Conservation (phyloP, 306 rosid genomes). For the Purshia tridentata region DNA sequence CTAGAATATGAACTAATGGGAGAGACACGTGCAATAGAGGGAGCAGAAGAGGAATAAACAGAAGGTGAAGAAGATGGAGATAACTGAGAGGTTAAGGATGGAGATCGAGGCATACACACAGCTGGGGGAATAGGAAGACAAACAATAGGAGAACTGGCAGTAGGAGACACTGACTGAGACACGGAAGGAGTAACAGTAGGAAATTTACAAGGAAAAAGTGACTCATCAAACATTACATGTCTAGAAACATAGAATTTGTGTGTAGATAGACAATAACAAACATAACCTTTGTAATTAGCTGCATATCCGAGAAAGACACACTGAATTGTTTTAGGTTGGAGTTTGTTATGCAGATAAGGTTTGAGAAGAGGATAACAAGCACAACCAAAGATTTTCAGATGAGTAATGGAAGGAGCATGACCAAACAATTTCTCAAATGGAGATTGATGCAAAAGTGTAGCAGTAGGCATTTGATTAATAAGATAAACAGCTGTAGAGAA, state of each 20-base stretch:
- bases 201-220: not conserved
- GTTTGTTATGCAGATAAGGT: not conserved
- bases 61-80: too few relatives aligned
- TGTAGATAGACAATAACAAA: not conserved
- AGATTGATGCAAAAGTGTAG: not conserved
- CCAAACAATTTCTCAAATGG: not conserved
- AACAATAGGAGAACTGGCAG: too few relatives aligned
- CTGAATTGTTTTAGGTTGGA: not conserved
- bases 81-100: too few relatives aligned
- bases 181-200: not conserved
- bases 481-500: not conserved
- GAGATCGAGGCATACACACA: too few relatives aligned
- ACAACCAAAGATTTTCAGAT: not conserved
- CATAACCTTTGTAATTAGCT: not conserved
- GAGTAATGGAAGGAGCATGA: accelerated
- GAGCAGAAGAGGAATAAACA: too few relatives aligned
- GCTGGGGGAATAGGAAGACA: too few relatives aligned
- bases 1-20: too few relatives aligned
- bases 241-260: not conserved
- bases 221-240: not conserved
- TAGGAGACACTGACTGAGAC: too few relatives aligned
- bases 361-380: not conserved
- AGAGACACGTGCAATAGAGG: too few relatives aligned
- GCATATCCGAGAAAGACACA: not conserved
- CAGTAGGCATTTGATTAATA: not conserved